Evolutionary conservation across 1,284 basidiomycete genomes (phyloP).

Genomic region (Neonothopanus nambi): DNA sequence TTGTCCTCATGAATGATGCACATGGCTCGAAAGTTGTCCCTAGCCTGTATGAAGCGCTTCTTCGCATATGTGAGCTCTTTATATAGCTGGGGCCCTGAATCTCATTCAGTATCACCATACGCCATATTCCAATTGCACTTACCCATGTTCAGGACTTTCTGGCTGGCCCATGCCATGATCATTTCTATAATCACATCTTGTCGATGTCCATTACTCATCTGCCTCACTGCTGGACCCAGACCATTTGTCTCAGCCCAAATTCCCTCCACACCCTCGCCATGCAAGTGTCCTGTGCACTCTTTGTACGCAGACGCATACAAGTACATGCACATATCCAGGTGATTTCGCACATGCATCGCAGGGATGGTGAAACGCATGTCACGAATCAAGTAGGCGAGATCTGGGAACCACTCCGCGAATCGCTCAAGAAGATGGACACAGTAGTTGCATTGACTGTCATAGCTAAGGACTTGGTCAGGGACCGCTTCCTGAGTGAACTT

Average conservation of each 20-base stretch:
- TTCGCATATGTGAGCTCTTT: background rate
- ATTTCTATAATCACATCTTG: background rate
- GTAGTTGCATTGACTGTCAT: too few species aligned
- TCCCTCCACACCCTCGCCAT: conserved; percentile 12
- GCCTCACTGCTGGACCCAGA: conserved; percentile 6
- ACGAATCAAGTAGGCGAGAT: too few species aligned
- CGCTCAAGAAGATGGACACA: too few species aligned
- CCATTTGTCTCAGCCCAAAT: conserved; percentile 14
- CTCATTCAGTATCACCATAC: background rate
- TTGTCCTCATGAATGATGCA: background rate
- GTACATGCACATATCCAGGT: background rate
- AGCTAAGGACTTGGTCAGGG: background rate
- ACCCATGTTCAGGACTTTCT: background rate
- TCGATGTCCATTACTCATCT: conserved; percentile 5
- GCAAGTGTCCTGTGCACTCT: conserved; percentile 12
- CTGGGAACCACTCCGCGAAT: too few species aligned
- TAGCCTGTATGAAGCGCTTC: background rate
- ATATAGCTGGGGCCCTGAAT: background rate
- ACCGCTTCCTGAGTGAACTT: background rate
- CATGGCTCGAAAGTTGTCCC: background rate
- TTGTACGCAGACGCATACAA: conserved; percentile 8
- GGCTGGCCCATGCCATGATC: background rate
- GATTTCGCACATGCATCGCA: background rate
- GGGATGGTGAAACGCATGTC: too few species aligned
- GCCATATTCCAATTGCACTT: background rate